Evolutionary conservation across 306 rosid species (phyloP), one percentile per base, ranked within the genome.

Genomic region (Cicer chorassanicum): DNA sequence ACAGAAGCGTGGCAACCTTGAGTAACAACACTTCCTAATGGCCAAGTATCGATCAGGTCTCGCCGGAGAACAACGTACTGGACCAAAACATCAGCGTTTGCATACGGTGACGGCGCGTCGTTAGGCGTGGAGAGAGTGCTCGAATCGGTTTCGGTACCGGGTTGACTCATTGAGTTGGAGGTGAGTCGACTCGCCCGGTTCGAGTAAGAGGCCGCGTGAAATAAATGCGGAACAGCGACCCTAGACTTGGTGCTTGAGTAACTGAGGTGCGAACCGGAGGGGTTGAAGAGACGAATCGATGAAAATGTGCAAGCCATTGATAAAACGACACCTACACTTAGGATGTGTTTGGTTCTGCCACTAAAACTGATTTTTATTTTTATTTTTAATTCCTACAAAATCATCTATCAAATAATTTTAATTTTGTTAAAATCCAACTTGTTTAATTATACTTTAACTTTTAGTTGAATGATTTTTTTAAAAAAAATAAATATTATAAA

Each of bases 61-160:
- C 98, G 90, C 77, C 97, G 93, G 81, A 93, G 97, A 84, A 93
- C 96, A 81, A 90, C 91, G 80, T 93, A 91, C 90, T 91, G 98
- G 46, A 89, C 86, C 48, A 86, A 54, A 40, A 82, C 89, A 43
- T 90, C 91, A 48, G 76, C 57, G 86, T 59, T 78, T 40, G 80
- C 85, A 7, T 76, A 43, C 68, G 29, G 45, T 51, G 43, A 24
- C 68, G 76, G 66, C 45, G 73, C 42, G 11, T 80, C 89, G 5
- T 53, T 74, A 7, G 69, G 69, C 19, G 85, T 29, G 1, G 71
- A 21, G 7, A 12, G 14, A 1, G 69, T 65, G 29, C 7, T 40
- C 19, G 80, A 53, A 24, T 71, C 80, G 57, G 82, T 16, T 2
- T 29, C 34, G 43, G 59, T 29, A 16, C 50, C 49, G 34, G 84